These are phyloP conservation scores for Sporormia fimetaria DNA, from an alignment of 495 filamentous ascomycete genomes.

Conservation along the genomic window DNA sequence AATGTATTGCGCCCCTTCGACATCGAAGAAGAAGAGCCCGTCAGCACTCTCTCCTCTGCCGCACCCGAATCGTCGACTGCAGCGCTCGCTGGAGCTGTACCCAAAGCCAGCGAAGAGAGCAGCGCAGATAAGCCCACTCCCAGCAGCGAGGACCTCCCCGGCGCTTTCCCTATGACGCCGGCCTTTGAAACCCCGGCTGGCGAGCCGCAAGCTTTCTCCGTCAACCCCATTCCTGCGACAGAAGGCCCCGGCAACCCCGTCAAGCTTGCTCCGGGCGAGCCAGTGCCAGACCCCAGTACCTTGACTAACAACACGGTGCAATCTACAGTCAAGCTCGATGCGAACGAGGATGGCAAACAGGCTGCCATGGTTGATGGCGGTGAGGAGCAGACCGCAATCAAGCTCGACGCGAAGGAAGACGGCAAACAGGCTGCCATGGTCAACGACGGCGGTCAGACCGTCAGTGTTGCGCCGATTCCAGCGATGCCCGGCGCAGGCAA, in stretches of 20 bases:
- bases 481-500: constrained; percentile 69
- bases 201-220: constrained; percentile 33
- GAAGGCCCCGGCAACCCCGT: constrained; percentile 57
- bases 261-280: constrained; percentile 64
- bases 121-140: constrained; percentile 26
- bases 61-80: constrained; percentile 66
- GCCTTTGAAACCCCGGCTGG: constrained; percentile 51
- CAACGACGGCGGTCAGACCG: constrained; percentile 34
- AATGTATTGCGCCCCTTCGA: constrained; percentile 73
- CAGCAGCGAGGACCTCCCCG: constrained; percentile 52
- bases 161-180: constrained; percentile 73
- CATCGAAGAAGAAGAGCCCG: constrained; percentile 37
- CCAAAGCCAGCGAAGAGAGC: constrained; percentile 40
- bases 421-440: neutral
- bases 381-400: constrained; percentile 40
- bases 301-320: constrained; percentile 44
- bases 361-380: neutral
- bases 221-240: constrained; percentile 27
- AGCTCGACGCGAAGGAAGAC: constrained; percentile 46
- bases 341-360: neutral
- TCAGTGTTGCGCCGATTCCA: constrained; percentile 64
- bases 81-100: constrained; percentile 54
- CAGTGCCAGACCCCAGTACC: constrained; percentile 56
- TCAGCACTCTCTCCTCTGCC: constrained; percentile 54
- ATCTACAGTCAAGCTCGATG: constrained; percentile 58